Base-by-base conservation (phyloP, 495 filamentous ascomycete species). In the Talaromyces adpressus region DNA sequence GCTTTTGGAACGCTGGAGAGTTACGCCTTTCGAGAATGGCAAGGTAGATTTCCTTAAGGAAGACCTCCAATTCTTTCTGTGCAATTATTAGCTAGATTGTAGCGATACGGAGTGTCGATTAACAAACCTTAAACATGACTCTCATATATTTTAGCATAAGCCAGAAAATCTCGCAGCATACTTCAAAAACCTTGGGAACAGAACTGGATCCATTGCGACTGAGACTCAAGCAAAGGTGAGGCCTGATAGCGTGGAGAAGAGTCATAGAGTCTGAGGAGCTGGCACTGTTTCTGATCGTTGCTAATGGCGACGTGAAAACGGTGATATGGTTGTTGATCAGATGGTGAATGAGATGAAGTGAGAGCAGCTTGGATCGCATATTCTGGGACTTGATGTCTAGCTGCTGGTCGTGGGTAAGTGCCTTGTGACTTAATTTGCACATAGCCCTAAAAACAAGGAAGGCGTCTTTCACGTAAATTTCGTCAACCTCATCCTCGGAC, bases 121-220 rank as follows among this genome's bases (percentile, higher is more conserved):
- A 16, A 69, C 80, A 64, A 59, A 91, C 89, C 87, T 98, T 98
- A 73, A 98, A 89, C 72, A 91, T 89, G 0, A 93, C 89, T 65
- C 95, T 84, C 86, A 98, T 91, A 74, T 93, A 84, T 70, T 92
- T 95, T 5, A 97, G 74, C 87, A 97, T 96, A 63, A 97, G 74
- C 92, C 92, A 97, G 73, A 99, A 98, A 5, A 98, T 96, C 74
- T 98, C 95, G 68, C 92, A 96, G 75, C 89, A 91, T 34, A 96
- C 91, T 69, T 98, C 93, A 74, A 97, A 99, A 1, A 99, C 91
- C 65, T 83, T 84, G 62, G 89, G 89, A 29, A 96, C 91, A 3
- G 92, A 91, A 73, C 92, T 97, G 8, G 93, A 90, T 54, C 92
- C 95, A 73, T 99, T 99, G 39, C 94, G 86, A 36, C 91, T 97